Evolutionary conservation across 768 basidiomycete genomes (phyloP), one percentile per base, ranked within the genome.

Genomic region (Lactarius pseudohatsudake): DNA sequence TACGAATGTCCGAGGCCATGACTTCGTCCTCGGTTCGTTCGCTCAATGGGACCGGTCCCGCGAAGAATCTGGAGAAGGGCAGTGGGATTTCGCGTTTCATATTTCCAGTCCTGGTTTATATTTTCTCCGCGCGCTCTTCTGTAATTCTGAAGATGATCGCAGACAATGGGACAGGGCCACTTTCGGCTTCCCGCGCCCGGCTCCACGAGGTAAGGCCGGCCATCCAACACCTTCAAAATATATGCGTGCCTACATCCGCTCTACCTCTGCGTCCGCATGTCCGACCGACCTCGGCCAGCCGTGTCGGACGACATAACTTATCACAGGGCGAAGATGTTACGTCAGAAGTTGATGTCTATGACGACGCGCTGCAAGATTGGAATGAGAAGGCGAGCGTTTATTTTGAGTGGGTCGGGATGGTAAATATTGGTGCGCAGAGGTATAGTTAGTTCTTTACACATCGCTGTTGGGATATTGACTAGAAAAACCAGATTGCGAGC

Each of bases 321-420:
- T 38, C 57, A 34, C 36, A 28, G 38, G 26, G 57, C 4, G 67
- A 69, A 10, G 32, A 22, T 2, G 47, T 38, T 18, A 20, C 28
- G 30, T 18, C 40, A 20, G 41, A 47, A 32, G 45, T 32, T 45
- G 55, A 26, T 1, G 66, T 71, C 30, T 71, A 72, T 3, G 81
- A 74, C 2, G 81, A 82, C 28, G 75, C 67, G n/a, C 36, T 71
- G 10, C 85, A 86, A 54, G 85, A 86, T 64, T 85, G 85, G 81
- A 74, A 81, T 8, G 76, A 78, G 11, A 77, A 78, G 9, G 75
- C 84, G 53, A 72, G 75, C 9, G 75, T 72, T 3, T 75, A 90
- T 18, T 87, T 88, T 60, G 90, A 91, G 73, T 92, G 90, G 90
- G 79, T 85, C 9, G 90, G 89, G 8, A 82, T 91, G 84, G 87